Base-by-base conservation (phyloP, 495 filamentous ascomycete species). In the Rhizodiscina lignyota region DNA sequence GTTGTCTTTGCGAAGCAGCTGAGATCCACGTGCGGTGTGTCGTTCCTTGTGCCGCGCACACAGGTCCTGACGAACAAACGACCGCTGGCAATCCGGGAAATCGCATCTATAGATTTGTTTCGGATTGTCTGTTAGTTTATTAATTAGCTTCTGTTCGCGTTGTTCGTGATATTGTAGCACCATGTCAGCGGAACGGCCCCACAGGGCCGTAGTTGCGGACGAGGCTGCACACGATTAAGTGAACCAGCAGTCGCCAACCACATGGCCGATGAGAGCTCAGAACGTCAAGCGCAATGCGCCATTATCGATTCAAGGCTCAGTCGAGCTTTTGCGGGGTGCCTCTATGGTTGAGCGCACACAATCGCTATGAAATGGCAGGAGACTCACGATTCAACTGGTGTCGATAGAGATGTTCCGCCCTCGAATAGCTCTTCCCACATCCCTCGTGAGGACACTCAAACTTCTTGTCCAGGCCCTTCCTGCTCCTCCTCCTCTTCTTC, bases 51-150 rank as follows among this genome's bases (percentile, higher is more conserved):
- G 89, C 18, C 89, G 76, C 43, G 85, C 73, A 48, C 91, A 92
- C 32, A 97, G 68, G 51, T 97, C 89, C 45, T 94, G 84, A 46
- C 89, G 73, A 39, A 96, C 89, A 59, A 97, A 97, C 35, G 75
- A 75, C 30, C 87, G 79, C 39, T 75, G 68, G 54, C 89, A 97
- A 43, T 85, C 83, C 22, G 82, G 84, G 49, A 84, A 94, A 52
- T 93, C 82, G 64, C 89, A 97, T 53, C 71, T 74, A 52, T 91
- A 97, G 22, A 96, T 93, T 49, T 91, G 81, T 58, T 97, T 96
- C 5, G 87, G 86, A 19, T 70, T 61, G 50, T 83, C 76, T 81
- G 48, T 28, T 39, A 13, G 18, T 27, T n/a, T n/a, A n/a, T n/a
- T 6, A 27, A 13, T 27, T 27, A 27, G 24, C 24, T 13, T 27